Base-by-base conservation (phyloP, 2,329 filamentous ascomycete species). In the Trichoderma koningiopsis region DNA sequence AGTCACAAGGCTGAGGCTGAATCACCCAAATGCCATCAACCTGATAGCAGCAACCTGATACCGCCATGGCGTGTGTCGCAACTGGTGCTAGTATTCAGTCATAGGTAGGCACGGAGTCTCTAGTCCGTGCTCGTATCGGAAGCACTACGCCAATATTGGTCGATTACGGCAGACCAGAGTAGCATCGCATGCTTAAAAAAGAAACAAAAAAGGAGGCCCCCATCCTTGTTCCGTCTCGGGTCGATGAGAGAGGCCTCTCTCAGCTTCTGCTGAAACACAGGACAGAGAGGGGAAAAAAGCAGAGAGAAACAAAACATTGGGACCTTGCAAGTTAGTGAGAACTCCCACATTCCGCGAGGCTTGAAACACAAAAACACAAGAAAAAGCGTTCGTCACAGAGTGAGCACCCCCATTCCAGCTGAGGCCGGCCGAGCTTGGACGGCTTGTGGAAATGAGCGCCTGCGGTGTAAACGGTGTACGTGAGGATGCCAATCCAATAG, bases 141-240 rank as follows among this genome's bases (percentile, higher is more conserved):
- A 49, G 55, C 64, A 59, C 55, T 49, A 59, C 49, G 61, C 49
- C 33, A 14, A 56, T 40, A 64, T 22, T 55, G 55, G 40, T 55
- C 27, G 55, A 67, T 67, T 58, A 67, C 64, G 64, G 40, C 40
- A 67, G 64, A 49, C 55, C 52, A 67, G 55, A 67, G 64, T 67
- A 49, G 55, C 40, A 67, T 67, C 37, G 64, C 64, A 67, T 59
- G 64, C 43, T 40, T 31, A 43, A 58, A 49, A 67, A 64, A 64
- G 55, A 55, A 55, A 66, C 52, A 40, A 58, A 37, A 64, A 64
- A 56, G 63, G 63, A 66, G 63, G 37, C 37, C 53, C 53, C 63
- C 33, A 66, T 66, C 63, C 63, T 49, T 66, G 63, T 43, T 19
- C 6, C 19, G 40, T 65, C 62, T 65, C 62, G 37, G 53, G 33